phyloP scores from a whole-genome alignment of 306 rosid species.

The Cicer bijugum region DNA sequence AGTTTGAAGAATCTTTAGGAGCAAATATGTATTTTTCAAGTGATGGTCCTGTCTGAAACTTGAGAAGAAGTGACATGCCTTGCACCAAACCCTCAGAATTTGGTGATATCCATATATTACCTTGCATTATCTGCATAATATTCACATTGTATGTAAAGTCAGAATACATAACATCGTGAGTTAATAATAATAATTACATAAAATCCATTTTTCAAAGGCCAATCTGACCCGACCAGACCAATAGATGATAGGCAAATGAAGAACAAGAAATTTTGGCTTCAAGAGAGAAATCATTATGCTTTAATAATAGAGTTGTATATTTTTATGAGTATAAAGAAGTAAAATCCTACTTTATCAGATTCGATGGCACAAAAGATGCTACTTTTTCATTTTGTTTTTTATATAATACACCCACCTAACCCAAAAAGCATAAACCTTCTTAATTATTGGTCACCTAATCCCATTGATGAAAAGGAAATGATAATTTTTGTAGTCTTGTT shows the following conservation, averaged over 20 bases:
- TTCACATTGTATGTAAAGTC: constrained; percentile 39
- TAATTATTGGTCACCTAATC: constrained; percentile 16
- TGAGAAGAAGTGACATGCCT: constrained; percentile 75
- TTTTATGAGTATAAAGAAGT: background rate
- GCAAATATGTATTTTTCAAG: constrained; percentile 48
- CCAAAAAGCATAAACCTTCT: constrained; percentile 33
- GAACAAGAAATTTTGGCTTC: background rate
- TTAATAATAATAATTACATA: constrained; percentile 21
- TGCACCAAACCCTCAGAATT: constrained; percentile 60
- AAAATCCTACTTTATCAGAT: constrained; percentile 36
- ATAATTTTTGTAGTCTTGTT: constrained; percentile 1
- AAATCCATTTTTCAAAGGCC: background rate
- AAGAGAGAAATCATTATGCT: constrained; percentile 21
- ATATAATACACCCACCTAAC: constrained; percentile 29
- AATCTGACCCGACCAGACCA: background rate
- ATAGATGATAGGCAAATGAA: background rate
- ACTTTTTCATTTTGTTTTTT: constrained; percentile 14
- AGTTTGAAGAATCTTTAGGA: constrained; percentile 48
- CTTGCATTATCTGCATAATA: constrained; percentile 85
- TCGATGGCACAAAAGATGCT: constrained; percentile 3
- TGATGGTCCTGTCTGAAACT: constrained; percentile 58
- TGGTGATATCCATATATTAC: constrained; percentile 66
- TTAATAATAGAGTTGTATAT: constrained; percentile 12
- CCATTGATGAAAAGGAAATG: constrained; percentile 13
- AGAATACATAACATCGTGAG: constrained; percentile 21